A percentile compares a stretch with the other conserved stretches of the same genome.
Evolutionary conservation across 192 early-diverging fungal genomes (phyloP).

Genomic region (Spizellomyces sp.): DNA sequence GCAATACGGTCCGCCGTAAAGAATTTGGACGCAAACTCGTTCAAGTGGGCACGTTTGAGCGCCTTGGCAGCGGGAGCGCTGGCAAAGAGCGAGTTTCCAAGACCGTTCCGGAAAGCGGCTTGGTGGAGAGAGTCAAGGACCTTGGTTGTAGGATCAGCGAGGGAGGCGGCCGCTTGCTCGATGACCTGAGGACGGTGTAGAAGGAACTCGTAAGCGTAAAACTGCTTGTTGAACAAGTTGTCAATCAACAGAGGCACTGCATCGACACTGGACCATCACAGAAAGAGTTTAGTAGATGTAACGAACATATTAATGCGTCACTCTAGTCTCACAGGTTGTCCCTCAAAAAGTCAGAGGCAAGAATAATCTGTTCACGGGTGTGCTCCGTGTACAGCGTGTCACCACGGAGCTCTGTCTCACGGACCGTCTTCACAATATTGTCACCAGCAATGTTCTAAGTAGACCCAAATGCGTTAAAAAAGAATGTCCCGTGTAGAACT

Average conservation of each 20-base stretch:
- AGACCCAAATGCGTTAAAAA: background rate
- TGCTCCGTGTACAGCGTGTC: conserved; percentile 79
- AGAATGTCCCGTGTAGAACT: background rate
- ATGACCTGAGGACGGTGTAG: conserved; percentile 64
- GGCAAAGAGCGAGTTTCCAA: conserved; percentile 94
- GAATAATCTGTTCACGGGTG: conserved; percentile 79
- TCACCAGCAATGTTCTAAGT: conserved; percentile 75
- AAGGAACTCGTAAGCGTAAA: conserved; percentile 83
- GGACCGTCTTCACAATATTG: conserved; percentile 82
- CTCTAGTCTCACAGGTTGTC: conserved; percentile 75
- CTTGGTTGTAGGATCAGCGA: conserved; percentile 62
- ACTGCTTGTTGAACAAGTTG: conserved; percentile 78
- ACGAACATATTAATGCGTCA: too few species aligned
- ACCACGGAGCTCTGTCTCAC: conserved; percentile 91
- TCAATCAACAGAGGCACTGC: conserved; percentile 69
- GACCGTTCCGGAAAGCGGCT: conserved; percentile 89
- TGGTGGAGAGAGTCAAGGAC: conserved; percentile 82
- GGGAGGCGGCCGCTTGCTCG: conserved; percentile 68
- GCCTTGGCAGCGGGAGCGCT: conserved; percentile 61
- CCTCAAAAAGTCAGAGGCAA: conserved; percentile 88
- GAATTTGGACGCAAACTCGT: conserved; percentile 69
- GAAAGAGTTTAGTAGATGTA: too few species aligned
- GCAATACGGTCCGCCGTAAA: conserved; percentile 77
- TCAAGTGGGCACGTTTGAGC: conserved; percentile 67
- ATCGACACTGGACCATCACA: conserved; percentile 69